These are phyloP conservation scores for Yarrowia sp. DNA, from an alignment of 805 yeast genomes.

Conservation along the genomic window DNA sequence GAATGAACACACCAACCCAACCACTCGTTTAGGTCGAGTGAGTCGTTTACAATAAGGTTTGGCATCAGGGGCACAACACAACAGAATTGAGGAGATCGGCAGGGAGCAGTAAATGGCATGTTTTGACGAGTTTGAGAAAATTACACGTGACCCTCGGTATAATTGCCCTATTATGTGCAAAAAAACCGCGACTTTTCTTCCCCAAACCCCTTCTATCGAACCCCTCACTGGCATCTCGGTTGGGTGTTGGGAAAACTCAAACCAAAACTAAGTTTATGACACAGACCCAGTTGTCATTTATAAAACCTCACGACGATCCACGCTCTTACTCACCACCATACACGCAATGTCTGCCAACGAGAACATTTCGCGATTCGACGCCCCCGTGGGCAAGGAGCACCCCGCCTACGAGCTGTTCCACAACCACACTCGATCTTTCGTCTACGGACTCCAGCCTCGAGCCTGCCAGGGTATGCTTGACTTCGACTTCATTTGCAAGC, in stretches of 20 bases:
- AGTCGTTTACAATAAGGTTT: conserved; percentile 1
- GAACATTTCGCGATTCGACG: conserved; percentile 37
- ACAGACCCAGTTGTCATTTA: neutral
- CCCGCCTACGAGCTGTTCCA: conserved; percentile 44
- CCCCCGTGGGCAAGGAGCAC: conserved; percentile 36
- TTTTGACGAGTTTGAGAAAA: too few relatives aligned
- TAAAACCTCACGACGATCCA: neutral
- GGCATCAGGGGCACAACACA: neutral
- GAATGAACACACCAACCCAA: too few relatives aligned
- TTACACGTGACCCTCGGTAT: neutral
- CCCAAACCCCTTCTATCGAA: too few relatives aligned
- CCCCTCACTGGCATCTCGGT: too few relatives aligned
- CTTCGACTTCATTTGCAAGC: conserved; percentile 48
- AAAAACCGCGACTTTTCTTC: too few relatives aligned
- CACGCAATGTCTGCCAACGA: conserved; percentile 32
- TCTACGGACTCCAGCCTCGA: conserved; percentile 47
- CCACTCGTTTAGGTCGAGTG: conserved; percentile 13
- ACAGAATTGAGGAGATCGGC: too few relatives aligned
- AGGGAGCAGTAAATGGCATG: too few relatives aligned
- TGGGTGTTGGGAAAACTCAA: conserved; percentile 20
- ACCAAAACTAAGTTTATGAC: neutral
- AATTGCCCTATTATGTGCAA: neutral
- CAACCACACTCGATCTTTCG: conserved; percentile 46
- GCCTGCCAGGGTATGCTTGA: conserved; percentile 52
- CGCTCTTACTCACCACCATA: neutral